Evolutionary conservation across 108 stramenopile genomes (phyloP).

Genomic region (Nannochloropsis gaditana): DNA sequence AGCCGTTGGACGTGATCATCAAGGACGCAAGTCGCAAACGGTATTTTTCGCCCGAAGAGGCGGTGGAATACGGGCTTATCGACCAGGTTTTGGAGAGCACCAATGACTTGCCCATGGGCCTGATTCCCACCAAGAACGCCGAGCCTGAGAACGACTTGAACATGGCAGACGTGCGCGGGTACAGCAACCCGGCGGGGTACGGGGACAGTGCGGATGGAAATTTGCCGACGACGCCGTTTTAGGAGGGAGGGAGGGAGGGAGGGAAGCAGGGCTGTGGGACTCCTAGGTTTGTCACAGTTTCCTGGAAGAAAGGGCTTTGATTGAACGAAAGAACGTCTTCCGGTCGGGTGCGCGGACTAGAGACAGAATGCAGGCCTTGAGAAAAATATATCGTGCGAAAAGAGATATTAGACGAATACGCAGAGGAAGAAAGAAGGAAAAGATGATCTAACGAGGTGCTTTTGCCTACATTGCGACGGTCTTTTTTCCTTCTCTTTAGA

Average conservation of each 20-base stretch:
- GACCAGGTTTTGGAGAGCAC: conserved; percentile 75
- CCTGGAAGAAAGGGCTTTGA: no score
- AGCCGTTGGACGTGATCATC: conserved; percentile 75
- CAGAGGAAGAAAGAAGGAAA: no score
- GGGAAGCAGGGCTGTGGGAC: background rate
- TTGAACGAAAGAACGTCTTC: no score
- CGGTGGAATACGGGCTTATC: conserved; percentile 90
- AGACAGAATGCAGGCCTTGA: no score
- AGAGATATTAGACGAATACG: no score
- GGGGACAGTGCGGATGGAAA: conserved; percentile 9
- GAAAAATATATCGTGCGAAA: no score
- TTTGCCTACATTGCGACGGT: no score
- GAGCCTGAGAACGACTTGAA: conserved; percentile 56
- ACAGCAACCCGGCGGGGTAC: background rate
- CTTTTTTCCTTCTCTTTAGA: no score
- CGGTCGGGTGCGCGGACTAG: no score
- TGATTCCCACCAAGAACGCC: background rate
- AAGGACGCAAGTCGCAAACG: conserved; percentile 81
- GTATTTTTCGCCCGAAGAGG: conserved; percentile 92
- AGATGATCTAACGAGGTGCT: no score
- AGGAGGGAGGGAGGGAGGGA: background rate
- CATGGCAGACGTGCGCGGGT: background rate
- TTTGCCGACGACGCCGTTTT: background rate
- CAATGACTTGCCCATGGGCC: conserved; percentile 33
- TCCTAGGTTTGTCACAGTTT: no score